A percentile compares a stretch with the other conserved stretches of the same genome.
Conservation (phyloP, 768 basidiomycete species). For the Suillus ampliporus region DNA sequence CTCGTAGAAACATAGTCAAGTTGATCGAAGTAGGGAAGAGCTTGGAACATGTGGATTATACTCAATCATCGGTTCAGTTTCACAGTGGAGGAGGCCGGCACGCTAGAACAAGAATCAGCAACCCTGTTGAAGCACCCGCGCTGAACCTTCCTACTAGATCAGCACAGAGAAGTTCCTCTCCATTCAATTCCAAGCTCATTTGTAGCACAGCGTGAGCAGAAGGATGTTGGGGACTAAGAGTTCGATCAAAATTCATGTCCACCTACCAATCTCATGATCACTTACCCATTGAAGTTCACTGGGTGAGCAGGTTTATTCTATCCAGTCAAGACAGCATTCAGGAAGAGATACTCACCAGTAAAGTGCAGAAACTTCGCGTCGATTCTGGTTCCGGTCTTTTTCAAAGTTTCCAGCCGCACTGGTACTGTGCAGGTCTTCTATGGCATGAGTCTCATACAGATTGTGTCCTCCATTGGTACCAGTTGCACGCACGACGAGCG, state of each 20-base stretch:
- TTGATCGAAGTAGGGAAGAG: conserved; percentile 97
- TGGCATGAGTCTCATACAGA: conserved; percentile 70
- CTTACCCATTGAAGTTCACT: conserved; percentile 96
- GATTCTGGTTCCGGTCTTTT: conserved; percentile 69
- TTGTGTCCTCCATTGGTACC: conserved; percentile 45
- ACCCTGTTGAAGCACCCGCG: background rate
- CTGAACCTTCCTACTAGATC: conserved; percentile 67
- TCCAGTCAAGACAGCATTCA: conserved; percentile 8
- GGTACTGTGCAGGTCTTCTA: conserved; percentile 86
- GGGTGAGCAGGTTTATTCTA: conserved; percentile 13
- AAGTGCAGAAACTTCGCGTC: conserved; percentile 92
- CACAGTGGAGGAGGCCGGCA: conserved; percentile 94
- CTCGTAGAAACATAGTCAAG: conserved; percentile 99
- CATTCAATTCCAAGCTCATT: conserved; percentile 96
- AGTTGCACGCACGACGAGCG: conserved; percentile 35
- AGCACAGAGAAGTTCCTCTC: conserved; percentile 90
- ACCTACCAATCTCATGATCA: background rate
- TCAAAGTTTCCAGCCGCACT: conserved; percentile 78
- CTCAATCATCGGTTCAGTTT: conserved; percentile 98
- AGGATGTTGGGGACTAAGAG: conserved; percentile 84
- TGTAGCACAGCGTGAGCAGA: conserved; percentile 98
- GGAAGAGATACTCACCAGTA: conserved; percentile 65
- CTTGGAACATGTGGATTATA: conserved; percentile 99
- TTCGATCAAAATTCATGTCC: background rate
- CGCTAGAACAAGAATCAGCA: conserved; percentile 56